Conservation (phyloP, 768 basidiomycete species). For the Trametes maxima region DNA sequence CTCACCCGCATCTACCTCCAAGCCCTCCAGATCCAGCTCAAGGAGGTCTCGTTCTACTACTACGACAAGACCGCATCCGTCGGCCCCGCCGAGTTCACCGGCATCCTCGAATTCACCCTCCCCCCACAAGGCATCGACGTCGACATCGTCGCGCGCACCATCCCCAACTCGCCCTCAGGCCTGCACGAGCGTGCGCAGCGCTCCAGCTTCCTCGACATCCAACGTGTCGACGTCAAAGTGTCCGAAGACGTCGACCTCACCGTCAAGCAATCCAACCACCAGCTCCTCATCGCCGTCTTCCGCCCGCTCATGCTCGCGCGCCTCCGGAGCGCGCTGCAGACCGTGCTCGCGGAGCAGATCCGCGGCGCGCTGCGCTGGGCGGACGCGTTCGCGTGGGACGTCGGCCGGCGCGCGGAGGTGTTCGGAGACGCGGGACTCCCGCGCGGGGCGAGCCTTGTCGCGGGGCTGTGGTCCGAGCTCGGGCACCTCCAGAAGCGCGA, state of each 20-base stretch:
- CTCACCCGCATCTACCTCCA: slow-evolving; percentile 68
- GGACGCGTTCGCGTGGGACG: slow-evolving; percentile 63
- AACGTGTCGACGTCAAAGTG: slow-evolving; percentile 55
- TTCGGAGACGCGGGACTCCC: slow-evolving; percentile 66
- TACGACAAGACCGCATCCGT: slow-evolving; percentile 58
- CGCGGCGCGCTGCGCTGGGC: slow-evolving; percentile 50
- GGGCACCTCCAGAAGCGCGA: slow-evolving; percentile 51
- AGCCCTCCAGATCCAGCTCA: slow-evolving; percentile 62
- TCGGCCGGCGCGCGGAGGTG: slow-evolving; percentile 57
- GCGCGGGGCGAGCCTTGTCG: slow-evolving; percentile 50
- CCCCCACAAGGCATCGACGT: slow-evolving; percentile 70
- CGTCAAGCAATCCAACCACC: slow-evolving; percentile 65
- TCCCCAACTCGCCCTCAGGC: slow-evolving; percentile 51
- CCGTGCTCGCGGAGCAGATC: slow-evolving; percentile 58
- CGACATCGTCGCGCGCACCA: slow-evolving; percentile 65
- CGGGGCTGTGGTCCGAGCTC: slow-evolving; percentile 70
- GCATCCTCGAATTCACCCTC: slow-evolving; percentile 61
- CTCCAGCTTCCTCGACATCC: slow-evolving; percentile 60
- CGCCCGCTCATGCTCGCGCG: slow-evolving; percentile 60
- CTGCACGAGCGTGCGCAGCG: slow-evolving; percentile 45
- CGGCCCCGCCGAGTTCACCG: slow-evolving; percentile 59
- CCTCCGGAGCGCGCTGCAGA: slow-evolving; percentile 62
- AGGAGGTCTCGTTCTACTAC: slow-evolving; percentile 76
- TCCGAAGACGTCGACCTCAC: slow-evolving; percentile 56
- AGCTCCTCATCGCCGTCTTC: slow-evolving; percentile 61